Evolutionary conservation across 2,329 filamentous ascomycete genomes (phyloP), one percentile per base, ranked within the genome.

Genomic region (Colletotrichum graminicola): DNA sequence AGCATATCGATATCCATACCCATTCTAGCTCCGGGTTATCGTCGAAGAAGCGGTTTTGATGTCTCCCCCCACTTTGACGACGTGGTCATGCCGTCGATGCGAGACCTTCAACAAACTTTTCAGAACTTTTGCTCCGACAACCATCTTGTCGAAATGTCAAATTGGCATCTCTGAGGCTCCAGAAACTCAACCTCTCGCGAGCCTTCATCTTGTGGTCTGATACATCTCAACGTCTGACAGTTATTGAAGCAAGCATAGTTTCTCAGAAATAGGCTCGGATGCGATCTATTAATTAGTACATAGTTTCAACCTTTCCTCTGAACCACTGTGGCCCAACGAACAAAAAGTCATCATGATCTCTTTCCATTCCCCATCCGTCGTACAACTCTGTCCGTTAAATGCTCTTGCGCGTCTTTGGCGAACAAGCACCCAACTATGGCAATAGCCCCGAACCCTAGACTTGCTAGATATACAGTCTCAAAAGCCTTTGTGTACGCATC

Each of bases 381-480:
- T 67, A 82, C 79, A 29, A 81, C 78, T 65, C 76, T 80, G 41
- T 78, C 72, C 2, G 79, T 81, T 57, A 82, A 67, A 52, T 80
- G 76, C 61, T 77, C 75, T 73, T 79, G 75, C 2, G 80, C 78
- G 70, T 82, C 78, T 66, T 80, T 79, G 3, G 79, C 76, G 51
- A 81, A 80, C 18, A 81, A 69, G 26, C 78, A 79, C 1, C 79
- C 77, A 6, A 82, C 65, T 7, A 83, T 80, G 7, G 79, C 81
- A 26, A 83, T 78, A 0, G 76, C 81, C 32, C 78, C 78, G 47
- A 83, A 83, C 0, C 78, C 81, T 26, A 83, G 69, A 73, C 78
- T 82, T 1, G 79, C 78, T 1, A 83, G 69, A 43, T 82, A 84
- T 0, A 85, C 81, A 1, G 82, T 83, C 68, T 80, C 77, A 72